Conservation (phyloP, 192 early-diverging fungal species). For the Geranomyces michiganensis region DNA sequence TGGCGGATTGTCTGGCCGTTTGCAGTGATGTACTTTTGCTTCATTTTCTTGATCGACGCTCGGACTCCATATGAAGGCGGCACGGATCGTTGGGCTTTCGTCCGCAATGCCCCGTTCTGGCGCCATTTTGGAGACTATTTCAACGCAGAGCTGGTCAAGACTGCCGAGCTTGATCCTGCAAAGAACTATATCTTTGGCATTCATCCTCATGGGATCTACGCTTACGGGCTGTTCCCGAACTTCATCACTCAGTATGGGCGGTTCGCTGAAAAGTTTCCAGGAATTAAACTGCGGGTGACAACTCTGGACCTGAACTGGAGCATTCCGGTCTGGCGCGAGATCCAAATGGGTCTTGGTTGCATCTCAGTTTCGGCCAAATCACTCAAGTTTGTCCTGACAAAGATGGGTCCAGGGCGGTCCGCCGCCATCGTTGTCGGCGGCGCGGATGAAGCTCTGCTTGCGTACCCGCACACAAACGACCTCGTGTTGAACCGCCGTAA, state of each 20-base stretch:
- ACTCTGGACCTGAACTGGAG: conserved; percentile 35
- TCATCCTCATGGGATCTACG: conserved; percentile 74
- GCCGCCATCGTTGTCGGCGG: conserved; percentile 42
- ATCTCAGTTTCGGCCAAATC: conserved; percentile 18
- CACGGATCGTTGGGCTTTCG: conserved; percentile 9
- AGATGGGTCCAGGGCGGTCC: conserved; percentile 25
- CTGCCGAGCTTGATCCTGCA: conserved; percentile 77
- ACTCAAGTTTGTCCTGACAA: conserved; percentile 29
- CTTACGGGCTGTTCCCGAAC: conserved; percentile 29
- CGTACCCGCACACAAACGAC: conserved; percentile 45
- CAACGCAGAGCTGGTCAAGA: conserved; percentile 76
- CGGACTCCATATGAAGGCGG: conserved; percentile 30
- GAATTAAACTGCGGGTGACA: conserved; percentile 22
- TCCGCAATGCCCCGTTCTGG: conserved; percentile 18
- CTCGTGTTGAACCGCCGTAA: conserved; percentile 40
- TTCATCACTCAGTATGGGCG: conserved; percentile 17
- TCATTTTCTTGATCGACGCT: conserved; percentile 8
- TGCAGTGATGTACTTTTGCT: conserved; percentile 7
- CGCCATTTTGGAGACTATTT: conserved; percentile 63
- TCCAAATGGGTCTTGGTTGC: conserved; percentile 26
- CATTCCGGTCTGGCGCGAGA: conserved; percentile 38
- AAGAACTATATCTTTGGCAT: conserved; percentile 89
- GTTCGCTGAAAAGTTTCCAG: conserved; percentile 30
- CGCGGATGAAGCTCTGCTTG: conserved; percentile 37
- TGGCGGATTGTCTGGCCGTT: conserved; percentile 28